phyloP scores from a whole-genome alignment of 208 protist species.

The Borovskyia barvae region DNA sequence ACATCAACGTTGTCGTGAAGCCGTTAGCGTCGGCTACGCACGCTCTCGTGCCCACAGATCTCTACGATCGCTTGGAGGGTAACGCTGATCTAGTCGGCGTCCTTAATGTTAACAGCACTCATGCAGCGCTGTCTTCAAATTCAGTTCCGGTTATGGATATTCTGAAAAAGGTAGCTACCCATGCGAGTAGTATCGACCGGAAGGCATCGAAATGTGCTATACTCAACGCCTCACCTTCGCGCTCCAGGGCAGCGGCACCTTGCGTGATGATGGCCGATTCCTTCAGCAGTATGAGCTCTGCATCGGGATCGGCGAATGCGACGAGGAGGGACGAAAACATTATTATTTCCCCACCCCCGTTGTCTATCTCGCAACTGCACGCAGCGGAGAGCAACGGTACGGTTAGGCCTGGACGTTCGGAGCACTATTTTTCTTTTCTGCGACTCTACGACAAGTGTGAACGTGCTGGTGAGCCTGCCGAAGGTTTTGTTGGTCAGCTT shows the following conservation, averaged over 20 bases:
- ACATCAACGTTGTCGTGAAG: constrained; percentile 43
- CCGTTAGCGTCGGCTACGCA: constrained; percentile 39
- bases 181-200: constrained; percentile 77
- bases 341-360: background rate
- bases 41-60: constrained; percentile 63
- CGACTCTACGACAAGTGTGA: constrained; percentile 85
- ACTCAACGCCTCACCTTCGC: constrained; percentile 69
- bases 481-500: constrained; percentile 63
- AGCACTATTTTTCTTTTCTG: constrained; percentile 91
- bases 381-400: constrained; percentile 1
- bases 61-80: constrained; percentile 69
- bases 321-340: constrained; percentile 12
- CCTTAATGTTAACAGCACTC: constrained; percentile 10
- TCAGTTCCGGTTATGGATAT: constrained; percentile 67
- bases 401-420: constrained; percentile 25
- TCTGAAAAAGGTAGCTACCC: constrained; percentile 60
- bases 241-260: constrained; percentile 22
- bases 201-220: constrained; percentile 83
- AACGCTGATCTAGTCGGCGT: constrained; percentile 36
- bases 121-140: constrained; percentile 15
- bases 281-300: constrained; percentile 24
- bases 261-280: constrained; percentile 16
- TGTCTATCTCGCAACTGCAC: constrained; percentile 6
- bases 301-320: constrained; percentile 11
- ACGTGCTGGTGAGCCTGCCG: constrained; percentile 32